Conservation (phyloP, 257 asterid genomes). For the Nicotiana otophora region DNA sequence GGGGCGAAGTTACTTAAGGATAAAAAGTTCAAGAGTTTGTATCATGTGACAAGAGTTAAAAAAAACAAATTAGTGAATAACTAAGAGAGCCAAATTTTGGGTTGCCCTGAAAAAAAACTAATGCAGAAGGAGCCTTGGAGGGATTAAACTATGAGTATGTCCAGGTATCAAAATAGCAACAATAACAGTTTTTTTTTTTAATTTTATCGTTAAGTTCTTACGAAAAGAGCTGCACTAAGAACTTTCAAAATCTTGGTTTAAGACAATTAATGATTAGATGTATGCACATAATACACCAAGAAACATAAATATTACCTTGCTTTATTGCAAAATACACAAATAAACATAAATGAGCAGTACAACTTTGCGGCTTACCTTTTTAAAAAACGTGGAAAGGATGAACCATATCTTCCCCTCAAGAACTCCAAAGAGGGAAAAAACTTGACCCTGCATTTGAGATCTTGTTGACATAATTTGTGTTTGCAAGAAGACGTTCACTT, state of each 20-base stretch:
- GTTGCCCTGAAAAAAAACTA: neutral
- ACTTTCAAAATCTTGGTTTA: neutral
- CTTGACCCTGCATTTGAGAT: too few species aligned
- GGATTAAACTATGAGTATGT: neutral
- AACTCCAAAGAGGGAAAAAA: too few species aligned
- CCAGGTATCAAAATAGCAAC: neutral
- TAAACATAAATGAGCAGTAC: too few species aligned
- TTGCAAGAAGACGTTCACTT: too few species aligned
- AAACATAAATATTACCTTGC: too few species aligned
- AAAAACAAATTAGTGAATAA: neutral
- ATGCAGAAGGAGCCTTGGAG: neutral
- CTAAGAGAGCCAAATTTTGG: neutral
- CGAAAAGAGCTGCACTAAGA: neutral
- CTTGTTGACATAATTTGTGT: too few species aligned
- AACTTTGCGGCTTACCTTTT: too few species aligned
- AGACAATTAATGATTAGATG: too few species aligned
- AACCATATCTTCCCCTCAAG: too few species aligned
- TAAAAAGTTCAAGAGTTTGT: neutral
- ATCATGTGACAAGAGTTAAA: neutral
- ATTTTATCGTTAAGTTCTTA: neutral
- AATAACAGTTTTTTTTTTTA: neutral
- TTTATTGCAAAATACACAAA: too few species aligned
- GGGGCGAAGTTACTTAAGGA: neutral
- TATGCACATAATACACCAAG: too few species aligned
- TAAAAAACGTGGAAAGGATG: too few species aligned